phyloP scores from a whole-genome alignment of 1,139 yeast genomes.

The Hansenula sp. region DNA sequence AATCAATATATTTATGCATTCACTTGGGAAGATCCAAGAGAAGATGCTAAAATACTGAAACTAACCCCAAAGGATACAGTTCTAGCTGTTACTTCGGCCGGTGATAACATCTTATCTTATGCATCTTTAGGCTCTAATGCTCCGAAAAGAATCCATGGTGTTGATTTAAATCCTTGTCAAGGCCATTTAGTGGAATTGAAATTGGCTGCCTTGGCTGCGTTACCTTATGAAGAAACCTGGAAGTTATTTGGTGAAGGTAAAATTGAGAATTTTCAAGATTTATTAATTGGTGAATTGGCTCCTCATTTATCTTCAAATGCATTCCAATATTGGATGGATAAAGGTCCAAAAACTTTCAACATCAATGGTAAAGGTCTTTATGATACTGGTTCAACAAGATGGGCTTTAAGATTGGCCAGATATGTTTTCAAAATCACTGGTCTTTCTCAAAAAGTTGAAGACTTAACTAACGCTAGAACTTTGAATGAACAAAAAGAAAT shows the following conservation, averaged over 20 bases:
- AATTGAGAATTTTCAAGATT: conserved; percentile 45
- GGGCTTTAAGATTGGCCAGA: conserved; percentile 73
- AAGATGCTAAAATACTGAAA: conserved; percentile 64
- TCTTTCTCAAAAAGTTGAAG: conserved; percentile 44
- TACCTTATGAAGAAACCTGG: conserved; percentile 66
- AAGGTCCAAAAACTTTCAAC: conserved; percentile 55
- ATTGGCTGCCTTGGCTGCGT: conserved; percentile 61
- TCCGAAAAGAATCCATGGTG: conserved; percentile 78
- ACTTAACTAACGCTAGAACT: conserved; percentile 55
- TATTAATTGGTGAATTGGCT: conserved; percentile 54
- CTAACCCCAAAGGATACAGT: conserved; percentile 64
- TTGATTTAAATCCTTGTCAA: conserved; percentile 80
- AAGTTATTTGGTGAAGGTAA: conserved; percentile 72
- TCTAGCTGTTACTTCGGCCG: conserved; percentile 81
- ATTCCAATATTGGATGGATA: conserved; percentile 73
- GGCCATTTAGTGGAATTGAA: conserved; percentile 77
- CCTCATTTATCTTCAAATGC: conserved; percentile 77
- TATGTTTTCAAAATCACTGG: conserved; percentile 58
- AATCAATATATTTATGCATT: conserved; percentile 81
- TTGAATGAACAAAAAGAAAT: conserved; percentile 58
- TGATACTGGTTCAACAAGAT: conserved; percentile 81
- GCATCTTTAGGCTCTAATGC: conserved; percentile 62
- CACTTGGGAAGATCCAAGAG: conserved; percentile 90
- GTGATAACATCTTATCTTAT: conserved; percentile 74
- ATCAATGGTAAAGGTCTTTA: conserved; percentile 56